Evolutionary conservation across 805 yeast genomes (phyloP), one percentile per base, ranked within the genome.

Genomic region (Alloascoidea hylecoeti): DNA sequence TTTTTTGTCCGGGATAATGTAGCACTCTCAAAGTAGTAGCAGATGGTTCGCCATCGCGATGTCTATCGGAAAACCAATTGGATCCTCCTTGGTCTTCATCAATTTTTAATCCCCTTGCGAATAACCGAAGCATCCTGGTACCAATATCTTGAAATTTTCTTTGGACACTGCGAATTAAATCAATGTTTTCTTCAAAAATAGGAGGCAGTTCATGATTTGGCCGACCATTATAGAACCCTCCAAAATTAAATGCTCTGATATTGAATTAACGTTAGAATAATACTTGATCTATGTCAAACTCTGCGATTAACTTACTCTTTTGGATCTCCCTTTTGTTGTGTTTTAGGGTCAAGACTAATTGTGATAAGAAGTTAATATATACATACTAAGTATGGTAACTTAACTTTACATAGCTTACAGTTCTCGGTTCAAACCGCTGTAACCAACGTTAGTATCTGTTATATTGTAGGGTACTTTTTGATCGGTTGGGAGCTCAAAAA

Each of bases 171-270:
- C 45, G 42, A 15, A 78, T 55, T 30, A 69, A 49, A n/a, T 58
- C 50, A 3, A 52, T 52, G 43, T 73, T 61, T 3, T 63, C 58
- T 19, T 60, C 57, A 35, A 78, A 75, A 52, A 68, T 56, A 4
- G 55, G 61, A 2, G 88, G 92, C 17, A 78, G 53, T 3, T 54
- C 53, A 19, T 62, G 57, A 34, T 56, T 54, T 6, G 55, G 52
- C 19, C 42, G 38, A 35, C 83, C 85, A 5, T 68, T 64, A 17
- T 74, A 56, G 46, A 78, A 60, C 15, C 58, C 51, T 34, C 78
- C 72, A 52, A 81, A 72, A 49, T 83, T 82, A 58, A 77, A 72
- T 1, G 80, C 83, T 50, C 75, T 80, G n/a, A n/a, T n/a, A n/a
- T n/a, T n/a, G n/a, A n/a, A n/a, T n/a, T n/a, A n/a, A n/a, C n/a